Conservation (phyloP, 208 protist genomes). For the Leptomonas pyrrhocoris region DNA sequence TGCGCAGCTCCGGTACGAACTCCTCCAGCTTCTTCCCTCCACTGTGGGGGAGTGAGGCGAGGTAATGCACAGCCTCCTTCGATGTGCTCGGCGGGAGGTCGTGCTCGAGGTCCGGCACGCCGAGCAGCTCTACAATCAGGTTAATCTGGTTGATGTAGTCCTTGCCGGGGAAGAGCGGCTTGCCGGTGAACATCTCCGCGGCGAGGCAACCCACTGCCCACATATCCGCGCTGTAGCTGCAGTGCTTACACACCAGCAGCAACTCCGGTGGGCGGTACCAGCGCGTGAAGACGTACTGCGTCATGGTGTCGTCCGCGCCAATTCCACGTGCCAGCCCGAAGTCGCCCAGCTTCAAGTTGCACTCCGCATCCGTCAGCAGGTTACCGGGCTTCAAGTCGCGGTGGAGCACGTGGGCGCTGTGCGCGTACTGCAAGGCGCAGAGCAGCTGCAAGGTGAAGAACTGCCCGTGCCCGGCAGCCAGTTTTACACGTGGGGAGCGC, state of each 20-base stretch:
- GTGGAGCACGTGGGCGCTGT: slow-evolving; percentile 96
- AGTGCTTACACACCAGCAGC: slow-evolving; percentile 92
- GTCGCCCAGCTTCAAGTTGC: slow-evolving; percentile 93
- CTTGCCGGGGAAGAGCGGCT: slow-evolving; percentile 80
- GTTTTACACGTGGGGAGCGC: slow-evolving; percentile 32
- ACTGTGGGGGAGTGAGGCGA: slow-evolving; percentile 53
- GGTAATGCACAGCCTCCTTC: slow-evolving; percentile 69
- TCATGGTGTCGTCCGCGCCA: slow-evolving; percentile 86
- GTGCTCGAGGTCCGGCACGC: slow-evolving; percentile 64
- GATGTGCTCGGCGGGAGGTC: slow-evolving; percentile 76
- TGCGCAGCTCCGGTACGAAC: slow-evolving; percentile 48
- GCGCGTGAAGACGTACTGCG: slow-evolving; percentile 96
- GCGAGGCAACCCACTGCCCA: slow-evolving; percentile 97
- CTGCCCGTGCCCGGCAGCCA: slow-evolving; percentile 83
- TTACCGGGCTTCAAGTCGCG: slow-evolving; percentile 96
- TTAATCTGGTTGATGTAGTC: slow-evolving; percentile 92
- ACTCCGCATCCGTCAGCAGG: slow-evolving; percentile 92
- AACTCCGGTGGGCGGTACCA: slow-evolving; percentile 99
- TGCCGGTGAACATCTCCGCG: slow-evolving; percentile 93
- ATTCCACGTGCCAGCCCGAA: slow-evolving; percentile 86
- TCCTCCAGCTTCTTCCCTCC: slow-evolving; percentile 62
- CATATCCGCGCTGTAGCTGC: slow-evolving; percentile 94
- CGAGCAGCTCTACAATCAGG: slow-evolving; percentile 76
- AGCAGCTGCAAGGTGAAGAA: slow-evolving; percentile 98
- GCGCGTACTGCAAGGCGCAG: slow-evolving; percentile 94